Base-by-base conservation (phyloP, 225 moss, liverwort and hornwort genomes). In the Lunularia cruciata region DNA sequence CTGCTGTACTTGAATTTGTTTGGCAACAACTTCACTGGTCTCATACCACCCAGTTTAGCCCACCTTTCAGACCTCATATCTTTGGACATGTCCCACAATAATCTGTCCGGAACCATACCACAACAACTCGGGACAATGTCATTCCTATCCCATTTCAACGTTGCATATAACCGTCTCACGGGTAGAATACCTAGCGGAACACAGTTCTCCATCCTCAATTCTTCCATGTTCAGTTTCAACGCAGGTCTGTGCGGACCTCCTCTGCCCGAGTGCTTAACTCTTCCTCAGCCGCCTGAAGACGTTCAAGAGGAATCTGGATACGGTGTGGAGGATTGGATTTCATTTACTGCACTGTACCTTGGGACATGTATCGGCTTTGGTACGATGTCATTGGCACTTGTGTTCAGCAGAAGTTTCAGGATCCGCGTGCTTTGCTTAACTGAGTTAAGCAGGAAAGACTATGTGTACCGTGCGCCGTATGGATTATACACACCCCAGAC, bases 181-280 rank as follows among this genome's bases (percentile, higher is more conserved):
- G 69, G 69, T 8, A 10, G 4, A 31, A 70, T 70, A 23, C 69
- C 69, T 8, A 4, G 13, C 2, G 39, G 40, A 45, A 23, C 36
- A 12, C 56, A 57, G 22, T 25, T 57, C 9, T 12, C 6, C 42
- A 23, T 37, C 13, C 57, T 57, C 32, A 1, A 12, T 9, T 22
- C 23, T 8, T 20, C 39, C 19, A 3, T 15, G 3, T 70, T 55
- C 23, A 14, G 6, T 0, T 15, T 39, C 18, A 70, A 70, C 6
- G 8, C 25, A 8, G 19, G 39, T 28, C 69, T 70, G 2, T 70
- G 69, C 28, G 69, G 69, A 5, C 19, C 18, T 36, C 69, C 69
- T 25, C 32, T 70, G 43, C 56, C 55, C n/a, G n/a, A n/a, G n/a
- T n/a, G n/a, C n/a, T n/a, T n/a, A n/a, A n/a, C n/a, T n/a, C n/a